Evolutionary conservation across 2,329 filamentous ascomycete species (phyloP).

Genomic region (Nemania sp.): DNA sequence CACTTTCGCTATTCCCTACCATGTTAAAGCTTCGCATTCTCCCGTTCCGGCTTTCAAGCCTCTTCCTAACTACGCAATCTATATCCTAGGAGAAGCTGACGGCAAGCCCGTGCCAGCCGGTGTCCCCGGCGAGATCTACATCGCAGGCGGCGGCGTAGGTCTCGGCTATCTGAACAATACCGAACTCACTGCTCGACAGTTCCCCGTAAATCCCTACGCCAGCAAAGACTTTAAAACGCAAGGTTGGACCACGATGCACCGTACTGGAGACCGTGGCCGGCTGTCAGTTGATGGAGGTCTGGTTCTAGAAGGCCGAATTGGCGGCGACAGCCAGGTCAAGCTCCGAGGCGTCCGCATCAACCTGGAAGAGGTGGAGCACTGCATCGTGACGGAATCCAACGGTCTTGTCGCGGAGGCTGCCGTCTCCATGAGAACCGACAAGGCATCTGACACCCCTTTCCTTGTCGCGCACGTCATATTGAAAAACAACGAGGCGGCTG

Average conservation of each 20-base stretch:
- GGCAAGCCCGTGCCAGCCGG: constrained; percentile 15
- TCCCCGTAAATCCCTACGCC: not conserved
- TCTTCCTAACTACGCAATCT: not conserved
- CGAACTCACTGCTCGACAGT: constrained; percentile 31
- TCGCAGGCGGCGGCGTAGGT: constrained; percentile 23
- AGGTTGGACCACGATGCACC: constrained; percentile 28
- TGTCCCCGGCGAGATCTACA: constrained; percentile 25
- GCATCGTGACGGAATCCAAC: constrained; percentile 15
- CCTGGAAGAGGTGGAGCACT: constrained; percentile 4
- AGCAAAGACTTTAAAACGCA: constrained; percentile 28
- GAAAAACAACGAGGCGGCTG: not conserved
- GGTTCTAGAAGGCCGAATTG: constrained; percentile 42
- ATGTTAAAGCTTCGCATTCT: no score
- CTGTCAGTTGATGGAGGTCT: constrained; percentile 41
- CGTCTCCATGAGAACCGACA: not conserved
- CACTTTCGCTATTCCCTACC: not conserved
- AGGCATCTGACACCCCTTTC: not conserved
- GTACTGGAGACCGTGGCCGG: constrained; percentile 45
- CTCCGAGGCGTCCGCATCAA: constrained; percentile 32
- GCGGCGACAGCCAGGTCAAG: constrained; percentile 48
- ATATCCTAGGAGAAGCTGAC: not conserved
- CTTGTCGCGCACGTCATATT: constrained; percentile 12
- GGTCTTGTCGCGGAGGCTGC: not conserved
- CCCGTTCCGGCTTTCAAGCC: not conserved
- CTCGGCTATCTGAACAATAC: constrained; percentile 41